Evolutionary conservation across 495 filamentous ascomycete species (phyloP), one percentile per base, ranked within the genome.

Genomic region (Penicillium steckii): DNA sequence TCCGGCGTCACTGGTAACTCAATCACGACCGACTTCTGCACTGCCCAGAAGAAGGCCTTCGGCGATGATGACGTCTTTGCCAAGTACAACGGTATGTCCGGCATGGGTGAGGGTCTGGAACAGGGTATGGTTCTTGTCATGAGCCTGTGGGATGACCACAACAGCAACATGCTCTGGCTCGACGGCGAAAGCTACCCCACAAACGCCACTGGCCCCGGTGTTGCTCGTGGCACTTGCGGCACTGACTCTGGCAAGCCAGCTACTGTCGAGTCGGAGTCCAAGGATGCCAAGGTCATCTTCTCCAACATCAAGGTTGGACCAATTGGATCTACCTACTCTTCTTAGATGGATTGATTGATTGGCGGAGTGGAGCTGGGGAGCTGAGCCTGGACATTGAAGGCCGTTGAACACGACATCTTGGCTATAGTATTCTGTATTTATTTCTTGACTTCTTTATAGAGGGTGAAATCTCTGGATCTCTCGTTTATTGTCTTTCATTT

Each of bases 111-210:
- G 22, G 83, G 76, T 19, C 64, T 89, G 21, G 67, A 60, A 10
- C 35, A 73, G 5, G 81, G 79, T 53, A 86, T 89, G 84, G 88
- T 88, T 44, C 79, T 91, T 12, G 86, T 87, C 67, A 79, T 91
- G 80, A 84, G 80, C 59, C 64, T 91, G 64, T 91, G 88, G 88
- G 86, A 89, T 64, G 88, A 91, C 73, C 81, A 91, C 72, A 72
- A 78, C 22, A 73, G 78, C 71, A 80, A 89, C 74, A 93, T 92
- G 89, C 79, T 87, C 59, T 93, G 89, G 89, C 83, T 94, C 61
- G 89, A 92, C 76, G 83, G 83, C 65, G 79, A n/a, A n/a, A n/a
- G 73, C 70, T 90, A 85, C 76, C 89, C 89, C 3, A 69, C 76
- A 32, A 75, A 78, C 60, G 76, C 68, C 3, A 75, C 76, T 19